Percentiles rank a stretch among this genome's conserved stretches.
These are phyloP conservation scores for Calonectria ilicicola DNA, from an alignment of 2,329 filamentous ascomycete species.

Conservation along the genomic window DNA sequence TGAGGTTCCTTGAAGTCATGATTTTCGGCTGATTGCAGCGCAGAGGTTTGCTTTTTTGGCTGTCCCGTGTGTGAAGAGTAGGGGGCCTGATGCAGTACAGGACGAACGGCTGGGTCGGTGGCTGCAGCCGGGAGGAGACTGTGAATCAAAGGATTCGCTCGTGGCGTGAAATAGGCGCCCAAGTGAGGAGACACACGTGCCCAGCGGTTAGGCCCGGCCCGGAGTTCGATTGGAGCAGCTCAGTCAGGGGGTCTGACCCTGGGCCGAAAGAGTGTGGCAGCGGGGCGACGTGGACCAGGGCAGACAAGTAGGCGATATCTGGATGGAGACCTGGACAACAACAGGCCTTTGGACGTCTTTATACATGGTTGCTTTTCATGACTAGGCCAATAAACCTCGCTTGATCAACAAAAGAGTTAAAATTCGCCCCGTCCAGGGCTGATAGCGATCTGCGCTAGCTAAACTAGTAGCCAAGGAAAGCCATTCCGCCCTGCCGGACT, in stretches of 20 bases:
- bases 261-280: not conserved
- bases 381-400: not conserved
- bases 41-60: not conserved
- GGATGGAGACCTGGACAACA: not conserved
- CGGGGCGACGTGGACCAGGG: not conserved
- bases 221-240: not conserved
- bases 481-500: not conserved
- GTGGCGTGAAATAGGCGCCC: not conserved
- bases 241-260: not conserved
- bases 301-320: not conserved
- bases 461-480: not conserved
- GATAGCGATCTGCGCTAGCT: constrained; percentile 1
- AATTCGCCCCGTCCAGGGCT: not conserved
- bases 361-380: not conserved
- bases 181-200: constrained; percentile 8
- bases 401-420: not conserved
- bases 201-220: not conserved
- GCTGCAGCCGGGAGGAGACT: not conserved
- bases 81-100: not conserved
- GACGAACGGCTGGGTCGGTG: not conserved
- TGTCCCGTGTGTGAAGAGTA: not conserved
- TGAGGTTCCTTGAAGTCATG: constrained; percentile 33
- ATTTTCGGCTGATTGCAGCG: not conserved
- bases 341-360: not conserved
- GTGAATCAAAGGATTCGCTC: not conserved